A percentile compares a stretch with the other conserved stretches of the same genome.
phyloP scores from a whole-genome alignment of 257 asterid species.

The Fraxinus excelsior region DNA sequence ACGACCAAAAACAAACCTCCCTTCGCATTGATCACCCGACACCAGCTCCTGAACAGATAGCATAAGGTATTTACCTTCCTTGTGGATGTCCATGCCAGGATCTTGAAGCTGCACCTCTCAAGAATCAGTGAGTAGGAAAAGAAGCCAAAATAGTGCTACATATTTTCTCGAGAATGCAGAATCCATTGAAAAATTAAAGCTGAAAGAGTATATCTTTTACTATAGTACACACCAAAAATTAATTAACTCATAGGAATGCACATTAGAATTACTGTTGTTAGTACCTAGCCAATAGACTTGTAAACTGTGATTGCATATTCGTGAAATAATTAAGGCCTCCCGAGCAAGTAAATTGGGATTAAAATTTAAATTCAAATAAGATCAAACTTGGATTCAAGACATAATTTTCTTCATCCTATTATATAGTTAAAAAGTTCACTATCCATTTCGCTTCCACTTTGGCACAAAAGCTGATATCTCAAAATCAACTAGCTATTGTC shows the following conservation, averaged over 20 bases:
- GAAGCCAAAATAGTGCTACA: neutral
- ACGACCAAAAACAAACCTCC: constrained; percentile 93
- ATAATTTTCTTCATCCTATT: neutral
- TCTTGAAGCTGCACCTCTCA: constrained; percentile 66
- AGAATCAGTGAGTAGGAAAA: constrained; percentile 15
- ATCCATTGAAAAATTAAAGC: neutral
- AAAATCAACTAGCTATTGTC: neutral
- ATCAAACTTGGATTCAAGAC: no score
- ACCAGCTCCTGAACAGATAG: constrained; percentile 88
- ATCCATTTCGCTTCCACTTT: neutral
- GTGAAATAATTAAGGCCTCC: neutral
- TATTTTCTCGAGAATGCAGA: constrained; percentile 6
- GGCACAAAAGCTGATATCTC: neutral
- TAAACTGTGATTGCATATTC: neutral
- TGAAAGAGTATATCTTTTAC: neutral
- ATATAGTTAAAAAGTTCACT: neutral
- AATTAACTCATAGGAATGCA: neutral
- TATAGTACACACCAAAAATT: neutral
- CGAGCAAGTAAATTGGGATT: neutral
- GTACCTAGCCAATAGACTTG: no score
- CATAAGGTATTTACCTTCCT: constrained; percentile 93
- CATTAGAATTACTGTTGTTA: neutral
- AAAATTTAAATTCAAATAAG: no score
- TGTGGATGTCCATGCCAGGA: constrained; percentile 81
- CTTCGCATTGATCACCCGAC: constrained; percentile 89